Conservation (phyloP, 495 filamentous ascomycete species). For the Trichoderma orchidacearum region DNA sequence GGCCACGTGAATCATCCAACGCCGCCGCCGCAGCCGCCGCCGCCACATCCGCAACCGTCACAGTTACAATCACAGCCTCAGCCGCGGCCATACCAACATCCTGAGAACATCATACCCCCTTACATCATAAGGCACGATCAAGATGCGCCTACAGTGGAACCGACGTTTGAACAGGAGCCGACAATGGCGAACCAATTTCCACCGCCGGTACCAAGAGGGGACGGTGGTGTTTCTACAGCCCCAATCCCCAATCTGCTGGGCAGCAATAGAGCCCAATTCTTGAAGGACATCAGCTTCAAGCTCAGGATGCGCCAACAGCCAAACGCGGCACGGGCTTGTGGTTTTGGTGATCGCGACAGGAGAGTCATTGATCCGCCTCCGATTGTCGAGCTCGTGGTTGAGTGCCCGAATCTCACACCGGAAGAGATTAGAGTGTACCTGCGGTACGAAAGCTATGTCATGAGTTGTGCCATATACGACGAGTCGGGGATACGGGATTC, state of each 20-base stretch:
- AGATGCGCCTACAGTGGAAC: neutral
- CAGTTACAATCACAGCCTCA: no score
- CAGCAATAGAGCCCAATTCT: slow-evolving; percentile 18
- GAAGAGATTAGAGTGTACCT: slow-evolving; percentile 45
- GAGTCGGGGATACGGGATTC: slow-evolving; percentile 44
- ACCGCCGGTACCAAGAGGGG: no score
- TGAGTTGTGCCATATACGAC: slow-evolving; percentile 71
- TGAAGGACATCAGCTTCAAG: neutral
- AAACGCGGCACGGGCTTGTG: slow-evolving; percentile 77
- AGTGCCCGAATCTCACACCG: slow-evolving; percentile 40
- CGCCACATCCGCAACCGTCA: no score
- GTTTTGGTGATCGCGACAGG: slow-evolving; percentile 86
- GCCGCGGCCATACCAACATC: neutral
- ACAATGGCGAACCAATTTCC: neutral
- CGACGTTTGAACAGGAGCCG: neutral
- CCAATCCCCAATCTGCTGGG: slow-evolving; percentile 6
- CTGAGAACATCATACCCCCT: neutral
- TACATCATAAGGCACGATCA: neutral
- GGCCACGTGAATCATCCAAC: neutral
- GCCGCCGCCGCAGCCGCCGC: neutral
- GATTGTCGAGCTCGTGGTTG: slow-evolving; percentile 74
- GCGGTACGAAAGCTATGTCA: slow-evolving; percentile 62
- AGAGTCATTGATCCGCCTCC: slow-evolving; percentile 91
- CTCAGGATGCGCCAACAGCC: slow-evolving; percentile 85
- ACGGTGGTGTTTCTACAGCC: neutral